Evolutionary conservation across 164 flowering plant species (phyloP).

Genomic region (Magnolia changhungtana): DNA sequence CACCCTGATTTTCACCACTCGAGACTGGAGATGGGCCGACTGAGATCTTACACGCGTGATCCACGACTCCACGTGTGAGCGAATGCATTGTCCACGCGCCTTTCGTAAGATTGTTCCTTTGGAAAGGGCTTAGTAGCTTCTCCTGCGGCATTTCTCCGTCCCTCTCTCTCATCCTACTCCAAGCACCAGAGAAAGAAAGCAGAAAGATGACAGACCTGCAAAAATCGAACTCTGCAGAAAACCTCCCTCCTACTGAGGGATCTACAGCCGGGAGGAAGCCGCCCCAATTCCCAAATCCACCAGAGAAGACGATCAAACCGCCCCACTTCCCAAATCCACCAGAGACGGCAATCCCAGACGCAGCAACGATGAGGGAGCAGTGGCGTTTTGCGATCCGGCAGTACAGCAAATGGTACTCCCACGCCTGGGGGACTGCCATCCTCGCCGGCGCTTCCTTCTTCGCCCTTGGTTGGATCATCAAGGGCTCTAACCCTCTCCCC

Average conservation of each 20-base stretch:
- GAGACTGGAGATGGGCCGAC: no score
- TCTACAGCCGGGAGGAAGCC: background rate
- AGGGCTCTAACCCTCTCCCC: conserved; percentile 74
- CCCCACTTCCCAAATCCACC: conserved; percentile 23
- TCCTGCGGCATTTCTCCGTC: no score
- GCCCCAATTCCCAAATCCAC: background rate
- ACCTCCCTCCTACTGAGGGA: background rate
- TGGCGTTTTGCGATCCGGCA: conserved; percentile 66
- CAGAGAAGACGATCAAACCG: background rate
- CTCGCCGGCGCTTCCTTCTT: conserved; percentile 72
- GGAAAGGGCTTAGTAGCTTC: no score
- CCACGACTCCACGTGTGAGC: no score
- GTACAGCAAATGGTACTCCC: conserved; percentile 79
- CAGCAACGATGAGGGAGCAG: conserved; percentile 70
- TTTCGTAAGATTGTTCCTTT: no score
- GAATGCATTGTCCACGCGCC: no score
- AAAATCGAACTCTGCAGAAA: background rate
- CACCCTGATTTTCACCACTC: no score
- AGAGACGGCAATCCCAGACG: conserved; percentile 56
- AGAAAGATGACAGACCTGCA: background rate
- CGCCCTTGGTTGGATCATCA: conserved; percentile 83
- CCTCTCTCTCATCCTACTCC: no score
- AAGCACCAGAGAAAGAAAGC: no score
- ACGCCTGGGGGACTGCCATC: conserved; percentile 89
- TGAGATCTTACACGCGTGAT: no score